phyloP scores from a whole-genome alignment of 1,284 basidiomycete genomes.

The Rhizopogon parksii region DNA sequence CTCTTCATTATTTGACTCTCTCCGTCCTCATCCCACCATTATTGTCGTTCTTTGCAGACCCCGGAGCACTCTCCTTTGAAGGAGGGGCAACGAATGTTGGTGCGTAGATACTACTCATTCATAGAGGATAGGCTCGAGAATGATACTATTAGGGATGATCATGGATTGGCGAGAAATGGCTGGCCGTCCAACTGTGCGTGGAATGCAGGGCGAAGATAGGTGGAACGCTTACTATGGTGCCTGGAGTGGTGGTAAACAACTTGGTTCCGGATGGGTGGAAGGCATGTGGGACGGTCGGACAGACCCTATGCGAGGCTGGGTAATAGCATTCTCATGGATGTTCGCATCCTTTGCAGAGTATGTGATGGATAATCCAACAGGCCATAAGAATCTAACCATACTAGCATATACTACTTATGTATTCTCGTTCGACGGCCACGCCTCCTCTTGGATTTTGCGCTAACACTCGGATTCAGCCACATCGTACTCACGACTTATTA shows the following conservation, averaged over 20 bases:
- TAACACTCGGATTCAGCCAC: conserved; percentile 88
- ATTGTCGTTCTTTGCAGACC: conserved; percentile 69
- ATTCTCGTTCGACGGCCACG: conserved; percentile 84
- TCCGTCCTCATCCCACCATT: conserved; percentile 79
- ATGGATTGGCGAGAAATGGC: conserved; percentile 98
- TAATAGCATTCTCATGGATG: conserved; percentile 81
- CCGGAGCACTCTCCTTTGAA: conserved; percentile 71
- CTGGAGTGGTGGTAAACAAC: conserved; percentile 70
- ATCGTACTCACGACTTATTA: conserved; percentile 90
- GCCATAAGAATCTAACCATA: conserved; percentile 8
- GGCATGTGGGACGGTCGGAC: conserved; percentile 49
- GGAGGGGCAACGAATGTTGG: conserved; percentile 82
- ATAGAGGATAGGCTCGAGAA: not conserved
- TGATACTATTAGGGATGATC: conserved; percentile 59
- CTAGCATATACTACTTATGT: conserved; percentile 83
- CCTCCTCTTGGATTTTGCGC: conserved; percentile 88
- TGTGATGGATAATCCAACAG: conserved; percentile 29
- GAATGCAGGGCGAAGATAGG: conserved; percentile 51
- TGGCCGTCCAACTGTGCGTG: conserved; percentile 64
- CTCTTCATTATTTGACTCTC: conserved; percentile 87
- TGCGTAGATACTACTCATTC: conserved; percentile 26
- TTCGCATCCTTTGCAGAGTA: conserved; percentile 76
- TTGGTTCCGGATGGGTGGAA: conserved; percentile 48
- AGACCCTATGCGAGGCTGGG: conserved; percentile 79
- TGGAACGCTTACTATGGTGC: conserved; percentile 64